Evolutionary conservation across 2,329 filamentous ascomycete genomes (phyloP).

Genomic region (Lachnellula occidentalis): DNA sequence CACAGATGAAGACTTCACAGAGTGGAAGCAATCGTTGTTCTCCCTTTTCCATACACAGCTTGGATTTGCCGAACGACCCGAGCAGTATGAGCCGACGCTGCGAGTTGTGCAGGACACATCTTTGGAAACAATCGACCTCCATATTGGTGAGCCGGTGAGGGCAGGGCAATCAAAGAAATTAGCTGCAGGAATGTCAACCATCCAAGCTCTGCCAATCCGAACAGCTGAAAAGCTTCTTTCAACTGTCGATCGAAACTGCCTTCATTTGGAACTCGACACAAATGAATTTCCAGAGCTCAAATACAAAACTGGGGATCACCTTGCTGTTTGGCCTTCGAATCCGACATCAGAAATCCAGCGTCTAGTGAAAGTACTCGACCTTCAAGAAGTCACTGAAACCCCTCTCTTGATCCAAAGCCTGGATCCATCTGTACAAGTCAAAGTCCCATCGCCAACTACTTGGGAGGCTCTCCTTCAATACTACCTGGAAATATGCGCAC

Average conservation of each 20-base stretch:
- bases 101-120: constrained; percentile 12
- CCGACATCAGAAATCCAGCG: constrained; percentile 14
- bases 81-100: constrained; percentile 12
- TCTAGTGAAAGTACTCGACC: constrained; percentile 10
- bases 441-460: constrained; percentile 17
- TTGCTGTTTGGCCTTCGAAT: constrained; percentile 23
- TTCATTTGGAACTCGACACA: constrained; percentile 23
- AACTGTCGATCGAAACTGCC: constrained; percentile 15
- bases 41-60: constrained; percentile 3
- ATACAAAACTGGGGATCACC: constrained; percentile 25
- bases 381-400: constrained; percentile 1
- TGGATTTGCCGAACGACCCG: constrained; percentile 4
- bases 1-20: constrained; percentile 22
- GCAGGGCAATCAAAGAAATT: neutral
- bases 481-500: constrained; percentile 42
- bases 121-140: constrained; percentile 16
- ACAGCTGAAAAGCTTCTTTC: constrained; percentile 8
- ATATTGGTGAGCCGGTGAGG: constrained; percentile 13
- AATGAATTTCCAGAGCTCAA: constrained; percentile 16
- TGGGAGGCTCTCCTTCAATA: constrained; percentile 36
- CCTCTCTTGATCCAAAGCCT: constrained; percentile 11
- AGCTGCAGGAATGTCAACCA: constrained; percentile 2
- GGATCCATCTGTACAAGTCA: constrained; percentile 6
- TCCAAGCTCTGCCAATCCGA: constrained; percentile 10
- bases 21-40: constrained; percentile 19